Evolutionary conservation across 805 yeast genomes (phyloP), one percentile per base, ranked within the genome.

Genomic region (Ogataea glucozyma): DNA sequence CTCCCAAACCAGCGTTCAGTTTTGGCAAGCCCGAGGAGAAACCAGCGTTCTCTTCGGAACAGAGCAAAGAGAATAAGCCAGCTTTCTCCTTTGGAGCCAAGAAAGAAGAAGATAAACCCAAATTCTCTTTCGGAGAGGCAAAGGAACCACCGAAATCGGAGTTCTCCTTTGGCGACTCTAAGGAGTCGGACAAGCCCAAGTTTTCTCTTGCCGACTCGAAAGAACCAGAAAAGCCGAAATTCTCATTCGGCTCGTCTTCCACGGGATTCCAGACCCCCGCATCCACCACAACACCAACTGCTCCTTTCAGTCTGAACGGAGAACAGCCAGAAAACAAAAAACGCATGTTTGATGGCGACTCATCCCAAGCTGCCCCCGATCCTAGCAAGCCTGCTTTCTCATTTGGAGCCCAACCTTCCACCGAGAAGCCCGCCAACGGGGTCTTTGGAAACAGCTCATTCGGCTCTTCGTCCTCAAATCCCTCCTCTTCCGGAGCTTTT

Each of bases 381-480:
- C 21, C 43, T 22, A n/a, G 41, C 14, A 36, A 39, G n/a, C 40
- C 49, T 6, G 32, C 47, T 11, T 34, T 32, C 10, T 26, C 32
- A 7, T 48, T 33, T 34, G 48, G 49, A 16, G 12, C 44, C 8
- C 30, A 27, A 16, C 20, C 49, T 4, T 31, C 36, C 12, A 38
- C 39, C 19, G 43, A 38, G 19, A 27, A 34, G 4, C 40, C 31
- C 17, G 38, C 35, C n/a, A 16, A 35, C 8, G 40, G 33, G 11
- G 22, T 26, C 6, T 31, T 31, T 12, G 35, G 35, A 16, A 34
- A 24, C 38, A 17, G 24, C 18, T 19, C 41, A 3, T 38, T 31
- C 13, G 33, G 29, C 13, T 17, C 36, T 18, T 20, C 30, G 7
- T 36, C n/a, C n/a, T n/a, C 46, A 4, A 31, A 40, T 7, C 41